These are phyloP conservation scores for Pichia nakasei DNA, from an alignment of 805 yeast species.

Conservation along the genomic window DNA sequence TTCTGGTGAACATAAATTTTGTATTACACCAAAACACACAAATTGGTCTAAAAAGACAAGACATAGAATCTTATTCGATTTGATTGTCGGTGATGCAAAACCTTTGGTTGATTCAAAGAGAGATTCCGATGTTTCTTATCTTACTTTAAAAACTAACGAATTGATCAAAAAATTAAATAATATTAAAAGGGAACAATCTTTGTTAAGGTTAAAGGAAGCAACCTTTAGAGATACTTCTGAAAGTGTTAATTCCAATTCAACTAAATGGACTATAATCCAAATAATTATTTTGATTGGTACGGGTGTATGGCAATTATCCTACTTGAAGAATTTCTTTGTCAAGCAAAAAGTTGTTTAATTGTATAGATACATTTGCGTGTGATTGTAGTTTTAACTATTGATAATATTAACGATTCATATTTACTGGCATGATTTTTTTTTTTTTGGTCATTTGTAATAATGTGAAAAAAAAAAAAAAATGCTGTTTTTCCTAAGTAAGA, in stretches of 20 bases:
- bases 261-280: constrained; percentile 68
- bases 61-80: constrained; percentile 64
- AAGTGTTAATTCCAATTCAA: constrained; percentile 57
- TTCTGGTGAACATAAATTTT: constrained; percentile 71
- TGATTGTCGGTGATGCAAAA: constrained; percentile 56
- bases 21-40: constrained; percentile 47
- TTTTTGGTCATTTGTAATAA: too few species aligned
- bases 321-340: constrained; percentile 67
- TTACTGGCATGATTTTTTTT: not conserved
- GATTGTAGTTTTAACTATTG: not conserved
- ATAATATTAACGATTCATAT: not conserved
- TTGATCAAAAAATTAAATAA: constrained; percentile 50
- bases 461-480: too few species aligned
- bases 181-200: constrained; percentile 55
- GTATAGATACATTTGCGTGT: too few species aligned
- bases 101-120: constrained; percentile 62
- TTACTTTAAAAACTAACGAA: constrained; percentile 49
- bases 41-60: constrained; percentile 38
- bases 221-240: constrained; percentile 65
- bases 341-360: constrained; percentile 59
- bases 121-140: constrained; percentile 42
- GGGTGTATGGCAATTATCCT: constrained; percentile 67
- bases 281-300: constrained; percentile 54
- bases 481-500: too few species aligned
- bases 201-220: constrained; percentile 69